Evolutionary conservation across 352 stramenopile species (phyloP), one percentile per base, ranked within the genome.

Genomic region (Globisporangium radiosum): DNA sequence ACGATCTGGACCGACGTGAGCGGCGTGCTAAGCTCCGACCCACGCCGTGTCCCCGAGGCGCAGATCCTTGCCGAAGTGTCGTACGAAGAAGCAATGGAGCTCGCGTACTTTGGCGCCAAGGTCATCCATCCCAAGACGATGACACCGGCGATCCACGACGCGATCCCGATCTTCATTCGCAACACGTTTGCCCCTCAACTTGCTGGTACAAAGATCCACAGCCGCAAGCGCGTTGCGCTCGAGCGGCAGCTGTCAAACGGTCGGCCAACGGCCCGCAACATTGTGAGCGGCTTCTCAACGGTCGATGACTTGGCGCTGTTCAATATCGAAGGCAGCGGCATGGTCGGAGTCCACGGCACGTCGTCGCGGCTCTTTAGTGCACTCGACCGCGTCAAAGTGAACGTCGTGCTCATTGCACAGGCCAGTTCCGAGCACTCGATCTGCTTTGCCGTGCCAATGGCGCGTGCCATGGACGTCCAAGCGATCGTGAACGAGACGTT

Each of bases 1-100:
- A 96, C 86, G 17, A 99, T 99, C 66, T 99, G 96, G 96, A 99
- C 95, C 8, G 95, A 99, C 69, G 95, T 98, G 7, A 95, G 97
- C 73, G 95, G 95, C 52, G 94, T 98, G 40, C 68, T 98, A 33
- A 96, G 88, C 54, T 94, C 95, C 5, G 96, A 99, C 66, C 97
- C 97, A 38, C 76, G 95, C 56, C 79, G 94, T 57, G 97, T 99
- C 33, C 93, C 94, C 3, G 85, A 96, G 60, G 94, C 94, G 5
- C 83, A 87, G 59, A 92, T 95, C 47, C 70, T 98, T 11, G 65
- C 78, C 14, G 84, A 98, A 66, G 79, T 99, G 15, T 97, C 85
- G 38, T 99, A 98, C 75, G 94, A 98, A 67, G 96, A 99, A 72
- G 97, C 97, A 43, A 98, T 99, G 92, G 97, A 99, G 75, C 78